Evolutionary conservation across 192 early-diverging fungal species (phyloP), one percentile per base, ranked within the genome.

Genomic region (Backusella tuberculispora): DNA sequence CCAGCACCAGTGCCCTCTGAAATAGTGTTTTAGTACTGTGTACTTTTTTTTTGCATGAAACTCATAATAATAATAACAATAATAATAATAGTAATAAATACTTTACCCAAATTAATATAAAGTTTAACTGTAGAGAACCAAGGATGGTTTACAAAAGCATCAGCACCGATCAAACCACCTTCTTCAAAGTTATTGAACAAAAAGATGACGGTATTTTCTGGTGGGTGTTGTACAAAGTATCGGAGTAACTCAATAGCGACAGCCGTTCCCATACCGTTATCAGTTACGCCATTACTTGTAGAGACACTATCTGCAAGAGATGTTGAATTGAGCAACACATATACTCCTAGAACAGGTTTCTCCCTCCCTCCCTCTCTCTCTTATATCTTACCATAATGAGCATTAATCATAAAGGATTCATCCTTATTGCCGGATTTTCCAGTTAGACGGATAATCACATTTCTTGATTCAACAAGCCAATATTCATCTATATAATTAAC

Each of bases 111-210:
- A 72, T 91, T 90, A 65, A 93, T 78, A 75, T 90, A 93, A 1
- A 85, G 85, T 56, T 88, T 88, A 74, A 91, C 84, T 12, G 88
- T 81, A 6, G 80, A 82, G 7, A 84, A 82, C 91, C 91, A 93
- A 37, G 81, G 85, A 67, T 93, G 91, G 26, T 87, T 81, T 34
- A 89, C 85, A 78, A 93, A 89, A 5, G 85, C 78, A 19, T 77
- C 80, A 9, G 91, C 89, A 12, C 91, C 91, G 76, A 84, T 79
- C 19, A 93, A 77, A 0, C 90, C 91, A 70, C 74, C 79, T 72
- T 93, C 91, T 79, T 93, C 91, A 44, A 87, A 87, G 78, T 91
- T 91, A 75, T 93, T 91, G 64, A 93, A 89, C 80, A 92, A 88
- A 72, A 93, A 88, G 13, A 93, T 76, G 45, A 93, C 83, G 5